A percentile compares a stretch with the other conserved stretches of the same genome.
Conservation (phyloP, 768 basidiomycete genomes). For the Boletus pseudo-olivaceus region DNA sequence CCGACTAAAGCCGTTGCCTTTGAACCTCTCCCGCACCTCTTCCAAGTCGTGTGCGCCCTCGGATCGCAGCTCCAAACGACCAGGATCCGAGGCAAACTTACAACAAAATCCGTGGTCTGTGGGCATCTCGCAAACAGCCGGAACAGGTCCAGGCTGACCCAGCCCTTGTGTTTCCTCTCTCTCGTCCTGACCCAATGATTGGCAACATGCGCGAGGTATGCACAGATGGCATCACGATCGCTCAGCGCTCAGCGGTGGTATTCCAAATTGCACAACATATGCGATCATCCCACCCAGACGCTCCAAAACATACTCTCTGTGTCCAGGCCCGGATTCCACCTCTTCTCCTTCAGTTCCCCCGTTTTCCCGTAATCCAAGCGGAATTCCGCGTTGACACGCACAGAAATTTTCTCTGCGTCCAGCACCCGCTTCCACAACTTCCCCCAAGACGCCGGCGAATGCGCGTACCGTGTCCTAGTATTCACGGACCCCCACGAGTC, state of each 20-base stretch:
- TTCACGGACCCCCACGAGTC: background rate
- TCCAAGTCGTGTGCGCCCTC: too few relatives aligned
- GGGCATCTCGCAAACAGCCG: background rate
- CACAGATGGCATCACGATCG: background rate
- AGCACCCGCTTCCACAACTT: constrained; percentile 1
- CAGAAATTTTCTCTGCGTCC: background rate
- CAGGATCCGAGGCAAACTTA: background rate
- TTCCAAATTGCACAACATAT: background rate
- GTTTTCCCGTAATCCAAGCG: background rate
- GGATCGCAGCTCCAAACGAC: background rate
- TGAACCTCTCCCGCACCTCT: too few relatives aligned
- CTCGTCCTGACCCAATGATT: too few relatives aligned
- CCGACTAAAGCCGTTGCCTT: background rate
- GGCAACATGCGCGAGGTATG: too few relatives aligned
- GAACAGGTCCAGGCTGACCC: background rate
- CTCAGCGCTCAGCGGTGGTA: background rate
- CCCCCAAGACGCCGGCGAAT: constrained; percentile 5
- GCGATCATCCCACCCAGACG: constrained; percentile 2
- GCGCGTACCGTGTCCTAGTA: constrained; percentile 2
- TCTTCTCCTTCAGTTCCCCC: background rate
- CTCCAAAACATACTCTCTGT: constrained; percentile 7
- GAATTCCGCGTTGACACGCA: background rate
- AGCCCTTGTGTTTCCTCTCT: too few relatives aligned
- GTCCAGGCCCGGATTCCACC: background rate
- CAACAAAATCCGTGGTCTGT: background rate